A percentile compares a stretch with the other conserved stretches of the same genome.
These are phyloP conservation scores for Rosa hybrid DNA, from an alignment of 331 rosid genomes.

Conservation along the genomic window DNA sequence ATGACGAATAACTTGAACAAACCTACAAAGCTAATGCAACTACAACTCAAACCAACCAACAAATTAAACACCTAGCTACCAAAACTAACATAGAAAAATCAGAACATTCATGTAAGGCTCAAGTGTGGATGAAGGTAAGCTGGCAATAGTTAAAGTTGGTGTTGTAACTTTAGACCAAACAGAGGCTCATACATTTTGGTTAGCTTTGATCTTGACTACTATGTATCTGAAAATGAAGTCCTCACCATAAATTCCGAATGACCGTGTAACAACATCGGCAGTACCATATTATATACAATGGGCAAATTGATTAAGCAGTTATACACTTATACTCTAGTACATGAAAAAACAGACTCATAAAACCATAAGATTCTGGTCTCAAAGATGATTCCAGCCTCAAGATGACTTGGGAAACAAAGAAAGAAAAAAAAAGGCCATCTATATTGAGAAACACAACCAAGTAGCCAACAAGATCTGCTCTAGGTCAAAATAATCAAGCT, in stretches of 20 bases:
- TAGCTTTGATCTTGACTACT: background rate
- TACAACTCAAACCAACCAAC: too few species aligned
- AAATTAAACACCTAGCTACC: too few species aligned
- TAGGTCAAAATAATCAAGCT: constrained; percentile 3
- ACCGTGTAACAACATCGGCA: background rate
- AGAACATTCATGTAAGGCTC: too few species aligned
- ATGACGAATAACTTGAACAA: too few species aligned
- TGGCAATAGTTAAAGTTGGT: too few species aligned
- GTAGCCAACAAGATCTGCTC: background rate
- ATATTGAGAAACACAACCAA: background rate
- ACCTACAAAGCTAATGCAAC: too few species aligned
- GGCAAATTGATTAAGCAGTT: background rate
- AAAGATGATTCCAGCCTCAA: background rate
- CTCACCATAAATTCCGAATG: background rate
- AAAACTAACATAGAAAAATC: too few species aligned
- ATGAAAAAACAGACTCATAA: background rate
- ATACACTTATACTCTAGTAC: background rate
- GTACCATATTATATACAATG: background rate
- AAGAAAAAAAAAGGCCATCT: background rate
- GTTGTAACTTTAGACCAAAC: background rate
- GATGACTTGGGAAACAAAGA: background rate
- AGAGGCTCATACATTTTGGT: background rate
- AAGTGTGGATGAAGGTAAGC: too few species aligned
- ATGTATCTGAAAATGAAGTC: background rate
- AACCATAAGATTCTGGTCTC: background rate